phyloP scores from a whole-genome alignment of 257 asterid genomes.

The Osmanthus fragrans region DNA sequence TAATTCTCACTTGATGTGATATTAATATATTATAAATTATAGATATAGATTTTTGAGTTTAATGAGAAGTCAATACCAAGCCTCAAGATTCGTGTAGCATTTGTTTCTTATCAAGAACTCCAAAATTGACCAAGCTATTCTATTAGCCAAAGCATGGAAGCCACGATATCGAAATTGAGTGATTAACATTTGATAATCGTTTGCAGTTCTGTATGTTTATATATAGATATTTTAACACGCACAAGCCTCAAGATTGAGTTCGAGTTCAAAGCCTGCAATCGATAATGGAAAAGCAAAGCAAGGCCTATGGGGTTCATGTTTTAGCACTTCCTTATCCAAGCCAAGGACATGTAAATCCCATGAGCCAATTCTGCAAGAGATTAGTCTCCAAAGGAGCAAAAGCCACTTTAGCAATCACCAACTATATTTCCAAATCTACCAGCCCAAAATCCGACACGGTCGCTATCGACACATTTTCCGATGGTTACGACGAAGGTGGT shows the following conservation, averaged over 20 bases:
- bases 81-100: no score
- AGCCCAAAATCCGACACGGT: constrained; percentile 38
- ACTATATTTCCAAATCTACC: constrained; percentile 48
- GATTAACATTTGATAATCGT: no score
- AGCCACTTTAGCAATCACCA: constrained; percentile 63
- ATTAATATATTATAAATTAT: no score
- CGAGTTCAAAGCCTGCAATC: not conserved
- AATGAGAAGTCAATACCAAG: no score
- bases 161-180: not conserved
- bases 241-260: not conserved
- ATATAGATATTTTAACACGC: not conserved
- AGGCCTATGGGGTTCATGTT: constrained; percentile 37
- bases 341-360: constrained; percentile 91
- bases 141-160: no score
- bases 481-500: constrained; percentile 71
- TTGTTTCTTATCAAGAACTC: no score
- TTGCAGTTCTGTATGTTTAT: no score
- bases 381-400: constrained; percentile 50
- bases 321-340: constrained; percentile 71
- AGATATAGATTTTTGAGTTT: no score
- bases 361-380: constrained; percentile 70
- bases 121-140: no score
- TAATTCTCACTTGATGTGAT: no score
- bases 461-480: constrained; percentile 55
- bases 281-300: constrained; percentile 35